Percentiles rank a stretch among this genome's conserved stretches.
phyloP scores from a whole-genome alignment of 176 grass and related monocot genomes.

The Elymus sibiricus region DNA sequence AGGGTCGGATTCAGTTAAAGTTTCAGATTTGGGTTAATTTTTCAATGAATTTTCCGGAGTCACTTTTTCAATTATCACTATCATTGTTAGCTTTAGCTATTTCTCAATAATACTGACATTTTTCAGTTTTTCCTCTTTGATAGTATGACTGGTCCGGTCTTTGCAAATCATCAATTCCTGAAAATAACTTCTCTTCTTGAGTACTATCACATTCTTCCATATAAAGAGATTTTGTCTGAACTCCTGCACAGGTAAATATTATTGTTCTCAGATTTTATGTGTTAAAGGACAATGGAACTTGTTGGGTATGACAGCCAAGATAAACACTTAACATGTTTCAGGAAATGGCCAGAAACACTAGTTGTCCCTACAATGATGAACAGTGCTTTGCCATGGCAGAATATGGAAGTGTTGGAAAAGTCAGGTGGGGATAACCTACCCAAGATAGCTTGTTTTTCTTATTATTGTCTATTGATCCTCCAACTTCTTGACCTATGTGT shows the following conservation, averaged over 20 bases:
- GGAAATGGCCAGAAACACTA: slow-evolving; percentile 8
- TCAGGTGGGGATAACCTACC: slow-evolving; percentile 6
- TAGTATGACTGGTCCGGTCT: slow-evolving; percentile 47
- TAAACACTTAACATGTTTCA: slow-evolving; percentile 15
- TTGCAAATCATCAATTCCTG: neutral
- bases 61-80: neutral
- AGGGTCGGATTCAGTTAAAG: too few relatives aligned
- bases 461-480: neutral
- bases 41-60: too few relatives aligned
- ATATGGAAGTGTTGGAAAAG: neutral
- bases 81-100: neutral
- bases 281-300: neutral
- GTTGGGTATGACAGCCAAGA: neutral
- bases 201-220: slow-evolving; percentile 51
- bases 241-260: slow-evolving; percentile 33
- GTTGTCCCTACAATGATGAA: neutral
- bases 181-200: slow-evolving; percentile 40
- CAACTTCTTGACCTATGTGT: neutral
- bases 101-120: neutral
- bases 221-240: slow-evolving; percentile 41
- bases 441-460: neutral
- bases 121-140: neutral
- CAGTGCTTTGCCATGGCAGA: neutral
- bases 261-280: neutral
- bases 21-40: too few relatives aligned